Base-by-base conservation (phyloP, 768 basidiomycete genomes). In the Mycena chlorophos region DNA sequence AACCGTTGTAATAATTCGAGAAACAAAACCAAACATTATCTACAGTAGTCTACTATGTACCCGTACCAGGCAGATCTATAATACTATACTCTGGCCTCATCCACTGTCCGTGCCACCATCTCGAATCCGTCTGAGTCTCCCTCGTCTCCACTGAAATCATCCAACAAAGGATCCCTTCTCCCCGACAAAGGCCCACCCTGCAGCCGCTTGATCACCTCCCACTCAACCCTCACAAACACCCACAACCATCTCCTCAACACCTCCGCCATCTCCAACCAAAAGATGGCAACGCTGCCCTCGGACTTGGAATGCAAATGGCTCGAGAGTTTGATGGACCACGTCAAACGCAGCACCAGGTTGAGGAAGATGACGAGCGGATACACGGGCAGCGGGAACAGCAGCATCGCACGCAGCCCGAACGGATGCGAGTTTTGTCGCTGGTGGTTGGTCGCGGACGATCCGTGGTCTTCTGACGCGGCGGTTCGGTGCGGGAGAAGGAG, bases 221-320 rank as follows among this genome's bases (percentile, higher is more conserved):
- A 99, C 73, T 99, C 97, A 38, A 98, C 84, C 31, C 97, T 84
- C 59, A 98, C 71, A 72, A 97, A 98, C 25, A 97, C 94, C 97
- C 97, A 99, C 76, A 98, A 81, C 97, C 97, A 99, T 64, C 97
- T 73, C 60, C 97, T 78, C 30, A 93, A 67, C 27, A 99, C 73
- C 73, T 98, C 97, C 28, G 94, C 85, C 39, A 90, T 79, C 72
- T 99, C 94, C 50, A 98, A 81, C 78, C 88, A 83, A 73, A 98
- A 97, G 38, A 96, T 91, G 19, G 88, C 79, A 17, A 81, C 74
- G 63, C 88, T 90, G 31, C 94, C 87, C 63, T 95, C 91, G 37
- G 83, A 78, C 52, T 79, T 75, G 13, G 85, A 80, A 71, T 95
- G 88, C 48, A 97, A 79, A 70, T 98, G 93, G 49, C 83, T 86